A percentile compares a stretch with the other conserved stretches of the same genome.
Conservation (phyloP, 805 yeast genomes). For the Pichia heedii region DNA sequence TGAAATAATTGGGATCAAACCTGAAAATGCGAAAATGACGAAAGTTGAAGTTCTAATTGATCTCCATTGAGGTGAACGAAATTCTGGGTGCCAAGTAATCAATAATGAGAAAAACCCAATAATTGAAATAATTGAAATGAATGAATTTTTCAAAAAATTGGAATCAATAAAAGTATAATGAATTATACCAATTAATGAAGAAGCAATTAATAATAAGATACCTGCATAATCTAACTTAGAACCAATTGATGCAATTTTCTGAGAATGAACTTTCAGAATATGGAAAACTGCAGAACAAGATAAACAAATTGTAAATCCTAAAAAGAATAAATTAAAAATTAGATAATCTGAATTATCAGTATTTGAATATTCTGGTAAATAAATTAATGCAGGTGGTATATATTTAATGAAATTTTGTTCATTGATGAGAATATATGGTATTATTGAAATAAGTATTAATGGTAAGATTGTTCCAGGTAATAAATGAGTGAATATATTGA, state of each 20-base stretch:
- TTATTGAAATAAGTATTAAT: slow-evolving; percentile 10
- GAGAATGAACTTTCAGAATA: slow-evolving; percentile 42
- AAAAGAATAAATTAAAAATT: slow-evolving; percentile 35
- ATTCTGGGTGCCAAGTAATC: slow-evolving; percentile 55
- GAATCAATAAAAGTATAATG: slow-evolving; percentile 38
- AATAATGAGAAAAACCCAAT: slow-evolving; percentile 57
- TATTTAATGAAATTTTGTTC: slow-evolving; percentile 13
- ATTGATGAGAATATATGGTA: slow-evolving; percentile 19
- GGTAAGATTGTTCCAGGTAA: slow-evolving; percentile 34
- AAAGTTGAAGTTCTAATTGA: slow-evolving; percentile 72
- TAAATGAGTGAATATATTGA: slow-evolving; percentile 44
- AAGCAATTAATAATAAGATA: slow-evolving; percentile 40
- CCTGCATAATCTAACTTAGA: slow-evolving; percentile 50
- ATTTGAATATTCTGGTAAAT: slow-evolving; percentile 20
- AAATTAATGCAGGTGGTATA: slow-evolving; percentile 18
- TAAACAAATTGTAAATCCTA: slow-evolving; percentile 38
- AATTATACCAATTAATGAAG: slow-evolving; percentile 34
- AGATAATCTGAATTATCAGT: slow-evolving; percentile 29
- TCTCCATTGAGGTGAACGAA: slow-evolving; percentile 65
- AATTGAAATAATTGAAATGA: slow-evolving; percentile 36
- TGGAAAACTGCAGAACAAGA: slow-evolving; percentile 44
- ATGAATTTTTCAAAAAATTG: slow-evolving; percentile 27
- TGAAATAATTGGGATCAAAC: slow-evolving; percentile 55
- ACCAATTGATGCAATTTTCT: slow-evolving; percentile 32
- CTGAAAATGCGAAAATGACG: slow-evolving; percentile 71